These are phyloP conservation scores for Populus trichocarpa DNA, from an alignment of 441 rosid genomes.

Conservation along the genomic window DNA sequence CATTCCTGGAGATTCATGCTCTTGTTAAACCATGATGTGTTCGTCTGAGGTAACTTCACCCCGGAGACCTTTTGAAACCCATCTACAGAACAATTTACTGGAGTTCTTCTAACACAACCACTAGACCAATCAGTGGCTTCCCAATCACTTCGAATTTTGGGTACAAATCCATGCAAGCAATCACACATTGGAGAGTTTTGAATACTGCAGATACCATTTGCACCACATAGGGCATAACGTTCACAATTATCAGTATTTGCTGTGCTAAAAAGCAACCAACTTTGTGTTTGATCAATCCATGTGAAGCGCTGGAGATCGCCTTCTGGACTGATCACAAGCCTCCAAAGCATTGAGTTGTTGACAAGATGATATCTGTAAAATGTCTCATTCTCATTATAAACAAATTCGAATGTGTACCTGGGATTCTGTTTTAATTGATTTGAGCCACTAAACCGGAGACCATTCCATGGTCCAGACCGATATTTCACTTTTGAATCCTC, in stretches of 20 bases:
- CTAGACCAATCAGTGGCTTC: conserved; percentile 35
- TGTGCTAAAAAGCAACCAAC: neutral
- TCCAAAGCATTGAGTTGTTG: neutral
- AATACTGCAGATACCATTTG: neutral
- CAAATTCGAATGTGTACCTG: neutral
- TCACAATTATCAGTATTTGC: conserved; percentile 10
- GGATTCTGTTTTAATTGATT: neutral
- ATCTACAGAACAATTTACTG: conserved; percentile 37
- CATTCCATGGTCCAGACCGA: conserved; percentile 16
- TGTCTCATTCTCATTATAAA: neutral
- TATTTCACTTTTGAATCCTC: neutral
- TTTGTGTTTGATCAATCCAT: neutral
- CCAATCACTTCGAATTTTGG: conserved; percentile 49
- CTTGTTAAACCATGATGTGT: conserved; percentile 24
- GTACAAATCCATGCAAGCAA: conserved; percentile 52
- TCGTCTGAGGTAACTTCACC: conserved; percentile 60
- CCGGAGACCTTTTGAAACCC: conserved; percentile 36
- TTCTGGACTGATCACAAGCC: conserved; percentile 12
- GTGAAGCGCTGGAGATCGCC: conserved; percentile 1
- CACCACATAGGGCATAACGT: conserved; percentile 20
- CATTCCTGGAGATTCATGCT: conserved; percentile 51
- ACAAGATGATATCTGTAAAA: conserved; percentile 1
- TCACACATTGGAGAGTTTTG: conserved; percentile 52
- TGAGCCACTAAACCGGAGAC: neutral
- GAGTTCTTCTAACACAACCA: conserved; percentile 55